These are phyloP conservation scores for Amauroascus verrucosus DNA, from an alignment of 2,329 filamentous ascomycete species.

Conservation along the genomic window DNA sequence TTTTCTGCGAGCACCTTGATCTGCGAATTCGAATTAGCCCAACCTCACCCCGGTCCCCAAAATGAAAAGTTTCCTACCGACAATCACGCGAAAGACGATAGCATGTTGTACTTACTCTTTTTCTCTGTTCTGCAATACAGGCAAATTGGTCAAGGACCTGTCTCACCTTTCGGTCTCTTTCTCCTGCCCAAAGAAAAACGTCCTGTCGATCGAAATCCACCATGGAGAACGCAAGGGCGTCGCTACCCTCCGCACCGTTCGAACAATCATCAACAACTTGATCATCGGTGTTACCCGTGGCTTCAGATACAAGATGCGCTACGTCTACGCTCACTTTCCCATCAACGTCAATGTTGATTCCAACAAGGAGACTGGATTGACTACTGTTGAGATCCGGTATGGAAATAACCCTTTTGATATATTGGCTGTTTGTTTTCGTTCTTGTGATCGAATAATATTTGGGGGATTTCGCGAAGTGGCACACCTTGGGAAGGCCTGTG, in stretches of 20 bases:
- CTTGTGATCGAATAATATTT: not conserved
- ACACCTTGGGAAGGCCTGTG: too few species aligned
- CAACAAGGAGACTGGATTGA: slow-evolving; percentile 79
- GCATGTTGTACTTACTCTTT: too few species aligned
- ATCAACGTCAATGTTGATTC: slow-evolving; percentile 99
- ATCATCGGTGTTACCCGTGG: slow-evolving; percentile 97
- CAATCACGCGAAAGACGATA: too few species aligned
- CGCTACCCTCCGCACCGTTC: slow-evolving; percentile 94
- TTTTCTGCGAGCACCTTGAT: not conserved
- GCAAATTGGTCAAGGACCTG: slow-evolving; percentile 95
- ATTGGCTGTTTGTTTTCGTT: not conserved
- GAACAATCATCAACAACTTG: slow-evolving; percentile 97
- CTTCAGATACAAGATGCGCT: slow-evolving; percentile 99
- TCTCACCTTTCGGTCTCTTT: slow-evolving; percentile 96
- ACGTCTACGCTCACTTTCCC: slow-evolving; percentile 99
- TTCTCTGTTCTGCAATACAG: slow-evolving; percentile 35
- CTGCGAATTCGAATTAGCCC: slow-evolving; percentile 18
- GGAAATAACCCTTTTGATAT: slow-evolving; percentile 26
- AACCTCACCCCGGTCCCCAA: too few species aligned
- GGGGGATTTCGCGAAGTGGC: not conserved
- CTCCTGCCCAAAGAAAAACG: slow-evolving; percentile 70
- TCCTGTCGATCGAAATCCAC: slow-evolving; percentile 96
- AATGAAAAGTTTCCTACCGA: too few species aligned
- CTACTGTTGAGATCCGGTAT: slow-evolving; percentile 94
- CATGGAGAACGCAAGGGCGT: slow-evolving; percentile 97